Evolutionary conservation across 139 green algal species (phyloP), one percentile per base, ranked within the genome.

Genomic region (Chloropicon primus): DNA sequence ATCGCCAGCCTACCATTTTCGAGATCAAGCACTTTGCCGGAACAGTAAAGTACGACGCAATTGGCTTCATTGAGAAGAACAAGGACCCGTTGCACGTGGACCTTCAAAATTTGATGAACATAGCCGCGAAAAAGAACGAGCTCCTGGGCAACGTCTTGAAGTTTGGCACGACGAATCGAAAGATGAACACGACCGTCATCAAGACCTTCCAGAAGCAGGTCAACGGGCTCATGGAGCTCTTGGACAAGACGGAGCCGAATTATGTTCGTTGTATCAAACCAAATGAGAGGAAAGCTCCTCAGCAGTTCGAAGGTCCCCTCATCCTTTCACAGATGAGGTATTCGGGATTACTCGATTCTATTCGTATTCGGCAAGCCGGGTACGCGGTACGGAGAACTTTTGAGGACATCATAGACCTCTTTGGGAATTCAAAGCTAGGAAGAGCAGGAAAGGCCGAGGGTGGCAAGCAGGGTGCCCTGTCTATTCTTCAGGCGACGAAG

Each of bases 241-340:
- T 28, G 2, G 87, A 91, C 78, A 62, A 62, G 41, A 62, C 41
- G 5, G 41, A 62, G 41, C 41, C 41, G 41, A 62, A 62, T 17
- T 62, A 62, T 62, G 41, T 62, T 5, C 5, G 41, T 5, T 62
- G 41, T 17, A 62, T 62, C 41, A 62, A 62, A 17, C 41, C 41
- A 17, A 62, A 62, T 17, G 41, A 62, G 41, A 62, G 41, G 17
- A 62, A 62, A 62, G 41, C 41, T 62, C 10, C 41, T 5, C 41
- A 62, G 41, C 41, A 62, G 17, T 62, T 62, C 41, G 41, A 62
- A 17, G 41, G 41, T n/a, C 41, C 41, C 17, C 41, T 62, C 10
- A 17, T 62, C 5, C 41, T 62, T 17, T 62, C 41, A 17, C 41
- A 62, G 41, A 62, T 62, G 41, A 62, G 41, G 17, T 62, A 62